A percentile compares a stretch with the other conserved stretches of the same genome.
These are phyloP conservation scores for Nelumbo lutea DNA, from an alignment of 164 flowering plant genomes.

Conservation along the genomic window DNA sequence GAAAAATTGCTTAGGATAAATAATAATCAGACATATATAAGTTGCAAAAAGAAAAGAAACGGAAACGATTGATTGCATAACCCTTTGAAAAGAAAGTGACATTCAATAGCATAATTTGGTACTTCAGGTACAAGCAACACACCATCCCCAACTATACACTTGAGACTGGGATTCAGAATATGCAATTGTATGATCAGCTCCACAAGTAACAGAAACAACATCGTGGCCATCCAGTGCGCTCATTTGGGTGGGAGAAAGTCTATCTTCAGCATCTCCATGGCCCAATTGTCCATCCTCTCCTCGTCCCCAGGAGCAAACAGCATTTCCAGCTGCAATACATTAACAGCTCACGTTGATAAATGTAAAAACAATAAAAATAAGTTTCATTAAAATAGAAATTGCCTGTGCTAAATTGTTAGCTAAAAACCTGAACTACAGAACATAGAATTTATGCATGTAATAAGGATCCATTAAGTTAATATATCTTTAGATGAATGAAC, in stretches of 20 bases:
- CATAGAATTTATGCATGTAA: neutral
- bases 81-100: neutral
- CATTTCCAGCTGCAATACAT: conserved; percentile 61
- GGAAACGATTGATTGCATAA: neutral
- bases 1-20: too few relatives aligned
- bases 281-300: conserved; percentile 99
- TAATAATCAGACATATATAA: neutral
- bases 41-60: neutral
- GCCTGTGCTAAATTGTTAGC: neutral
- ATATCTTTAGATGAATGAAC: neutral
- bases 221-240: conserved; percentile 77
- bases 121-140: conserved; percentile 13
- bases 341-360: neutral
- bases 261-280: conserved; percentile 97
- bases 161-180: conserved; percentile 57
- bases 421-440: neutral
- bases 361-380: neutral
- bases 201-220: conserved; percentile 71
- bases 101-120: neutral
- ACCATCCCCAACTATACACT: conserved; percentile 99
- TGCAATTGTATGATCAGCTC: conserved; percentile 96
- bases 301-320: conserved; percentile 94
- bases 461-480: neutral
- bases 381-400: neutral
- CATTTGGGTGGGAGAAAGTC: conserved; percentile 65